Evolutionary conservation across 2,329 filamentous ascomycete species (phyloP).

Genomic region (Exophiala alcalophila): DNA sequence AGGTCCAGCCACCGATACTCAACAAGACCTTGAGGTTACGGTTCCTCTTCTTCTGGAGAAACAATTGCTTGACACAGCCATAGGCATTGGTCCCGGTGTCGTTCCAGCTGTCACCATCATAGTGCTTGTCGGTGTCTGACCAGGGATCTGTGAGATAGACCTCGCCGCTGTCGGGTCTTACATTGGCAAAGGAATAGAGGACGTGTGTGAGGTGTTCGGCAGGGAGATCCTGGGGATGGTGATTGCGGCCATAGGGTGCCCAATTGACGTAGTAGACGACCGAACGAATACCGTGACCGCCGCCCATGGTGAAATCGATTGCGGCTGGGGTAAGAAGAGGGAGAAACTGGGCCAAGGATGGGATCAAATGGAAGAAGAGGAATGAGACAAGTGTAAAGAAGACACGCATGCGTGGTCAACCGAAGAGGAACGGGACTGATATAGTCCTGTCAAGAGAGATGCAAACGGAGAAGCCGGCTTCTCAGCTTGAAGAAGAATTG

Average conservation of each 20-base stretch:
- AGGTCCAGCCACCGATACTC: constrained; percentile 80
- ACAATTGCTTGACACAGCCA: constrained; percentile 75
- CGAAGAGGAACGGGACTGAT: neutral
- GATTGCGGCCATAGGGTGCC: constrained; percentile 79
- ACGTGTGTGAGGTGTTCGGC: constrained; percentile 80
- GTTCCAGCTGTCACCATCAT: constrained; percentile 63
- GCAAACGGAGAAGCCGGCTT: neutral
- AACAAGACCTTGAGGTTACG: constrained; percentile 76
- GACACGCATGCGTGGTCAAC: constrained; percentile 9
- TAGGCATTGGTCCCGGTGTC: constrained; percentile 70
- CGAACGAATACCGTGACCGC: constrained; percentile 31
- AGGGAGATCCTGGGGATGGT: constrained; percentile 80
- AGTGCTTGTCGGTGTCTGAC: constrained; percentile 68
- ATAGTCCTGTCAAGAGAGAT: too few species aligned
- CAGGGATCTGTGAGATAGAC: constrained; percentile 70
- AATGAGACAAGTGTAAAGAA: constrained; percentile 25
- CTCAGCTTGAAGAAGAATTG: neutral
- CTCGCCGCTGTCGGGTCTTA: constrained; percentile 73
- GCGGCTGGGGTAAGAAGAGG: constrained; percentile 3
- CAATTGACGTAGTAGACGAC: constrained; percentile 49
- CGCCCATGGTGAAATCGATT: constrained; percentile 20
- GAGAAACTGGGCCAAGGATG: constrained; percentile 27
- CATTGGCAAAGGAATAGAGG: constrained; percentile 87
- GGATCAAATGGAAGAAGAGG: constrained; percentile 35
- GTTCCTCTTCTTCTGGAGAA: constrained; percentile 70